Evolutionary conservation across 2,329 filamentous ascomycete species (phyloP), one percentile per base, ranked within the genome.

Genomic region (Triangularia verruculosa): DNA sequence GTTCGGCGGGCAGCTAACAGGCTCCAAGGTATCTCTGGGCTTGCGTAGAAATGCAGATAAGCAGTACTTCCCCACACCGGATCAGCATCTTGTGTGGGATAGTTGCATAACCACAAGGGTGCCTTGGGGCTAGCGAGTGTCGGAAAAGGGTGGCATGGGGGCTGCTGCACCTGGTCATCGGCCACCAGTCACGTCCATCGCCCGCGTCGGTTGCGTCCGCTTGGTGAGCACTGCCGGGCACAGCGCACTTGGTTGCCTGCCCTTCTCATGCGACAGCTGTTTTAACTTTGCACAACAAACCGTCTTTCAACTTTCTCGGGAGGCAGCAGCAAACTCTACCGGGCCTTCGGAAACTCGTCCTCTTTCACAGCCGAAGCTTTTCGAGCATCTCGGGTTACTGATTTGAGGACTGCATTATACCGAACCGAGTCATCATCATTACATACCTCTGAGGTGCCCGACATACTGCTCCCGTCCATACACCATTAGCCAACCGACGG

Each of bases 381-480:
- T 2, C n/a, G 15, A 24, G 15, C 51, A 17, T 20, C n/a, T n/a
- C 39, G 8, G 25, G 15, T 12, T 24, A 54, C 13, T 54, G 51
- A 54, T 4, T 12, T 28, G 25, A 54, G 51, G 20, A 9, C 51
- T 25, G 9, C 15, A 13, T 6, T 20, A 52, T 52, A 25, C 54
- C 5, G 13, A 53, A 47, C n/a, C 58, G 47, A 57, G 59, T 64
- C 65, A 67, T 67, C 59, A 67, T 67, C 59, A 67, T 64, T 63
- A 65, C 62, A 63, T 63, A 60, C 57, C 61, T 63, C 62, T 51
- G 39, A 47, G 39, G 39, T 47, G 54, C 57, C 60, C 64, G 64
- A 66, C 60, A 43, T 61, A 52, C 52, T 59, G 32, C 34, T 52
- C 58, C 43, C 30, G 53, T 55, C 43, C 39, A 20, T 17, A 22